Conservation (phyloP, 2,329 filamentous ascomycete genomes). For the Pseudopyrenochaeta lycopersici region DNA sequence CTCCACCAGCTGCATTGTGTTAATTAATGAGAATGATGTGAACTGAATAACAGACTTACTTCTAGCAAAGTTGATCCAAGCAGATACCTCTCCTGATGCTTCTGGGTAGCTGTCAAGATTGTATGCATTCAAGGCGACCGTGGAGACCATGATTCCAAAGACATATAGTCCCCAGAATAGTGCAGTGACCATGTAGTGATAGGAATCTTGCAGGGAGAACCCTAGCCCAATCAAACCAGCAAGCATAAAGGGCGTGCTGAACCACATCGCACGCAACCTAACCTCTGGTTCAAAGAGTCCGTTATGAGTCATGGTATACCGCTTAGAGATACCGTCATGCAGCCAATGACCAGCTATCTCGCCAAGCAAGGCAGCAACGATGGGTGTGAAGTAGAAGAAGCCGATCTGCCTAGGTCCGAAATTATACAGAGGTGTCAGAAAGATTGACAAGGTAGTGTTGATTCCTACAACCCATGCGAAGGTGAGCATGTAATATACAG, state of each 20-base stretch:
- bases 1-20: no score
- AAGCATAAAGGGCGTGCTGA: slow-evolving; percentile 32
- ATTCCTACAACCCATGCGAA: slow-evolving; percentile 17
- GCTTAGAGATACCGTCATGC: slow-evolving; percentile 35
- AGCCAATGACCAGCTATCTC: slow-evolving; percentile 43
- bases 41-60: no score
- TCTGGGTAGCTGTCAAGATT: slow-evolving; percentile 37
- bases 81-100: slow-evolving; percentile 30
- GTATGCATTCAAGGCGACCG: slow-evolving; percentile 38
- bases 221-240: slow-evolving; percentile 38
- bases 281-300: slow-evolving; percentile 32
- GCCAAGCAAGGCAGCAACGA: slow-evolving; percentile 39
- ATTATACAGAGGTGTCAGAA: slow-evolving; percentile 8
- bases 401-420: slow-evolving; percentile 9
- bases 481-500: no score
- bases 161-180: slow-evolving; percentile 38
- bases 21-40: no score
- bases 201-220: slow-evolving; percentile 28
- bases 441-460: slow-evolving; percentile 11
- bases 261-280: slow-evolving; percentile 35
- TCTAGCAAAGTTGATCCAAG: slow-evolving; percentile 40
- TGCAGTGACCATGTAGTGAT: slow-evolving; percentile 14
- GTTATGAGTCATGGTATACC: slow-evolving; percentile 33
- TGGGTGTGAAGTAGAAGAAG: slow-evolving; percentile 38
- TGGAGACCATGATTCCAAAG: slow-evolving; percentile 33